Evolutionary conservation across 2,329 filamentous ascomycete species (phyloP).

Genomic region (Talaromyces sp.): DNA sequence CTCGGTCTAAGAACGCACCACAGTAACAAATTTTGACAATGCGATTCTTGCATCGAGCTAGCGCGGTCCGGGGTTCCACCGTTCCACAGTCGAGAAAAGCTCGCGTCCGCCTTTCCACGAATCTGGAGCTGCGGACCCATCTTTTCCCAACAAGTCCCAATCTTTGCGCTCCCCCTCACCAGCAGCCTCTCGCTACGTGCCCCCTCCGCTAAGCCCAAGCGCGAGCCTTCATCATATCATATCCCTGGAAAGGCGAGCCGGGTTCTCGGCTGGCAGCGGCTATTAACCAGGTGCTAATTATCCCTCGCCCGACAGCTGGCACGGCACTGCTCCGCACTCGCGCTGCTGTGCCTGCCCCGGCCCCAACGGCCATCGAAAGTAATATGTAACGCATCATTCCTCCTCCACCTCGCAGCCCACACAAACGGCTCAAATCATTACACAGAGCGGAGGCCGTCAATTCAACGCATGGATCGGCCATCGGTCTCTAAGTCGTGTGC

Average conservation of each 20-base stretch:
- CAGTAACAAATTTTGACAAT: background rate
- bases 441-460: background rate
- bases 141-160: background rate
- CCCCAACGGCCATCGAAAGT: background rate
- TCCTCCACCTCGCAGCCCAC: background rate
- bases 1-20: background rate
- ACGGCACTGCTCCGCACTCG: background rate
- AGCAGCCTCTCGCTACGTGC: background rate
- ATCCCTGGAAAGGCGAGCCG: background rate
- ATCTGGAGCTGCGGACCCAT: background rate
- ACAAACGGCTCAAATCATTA: background rate
- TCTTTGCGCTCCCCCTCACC: background rate
- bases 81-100: background rate
- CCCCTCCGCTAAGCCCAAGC: background rate
- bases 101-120: background rate
- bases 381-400: background rate
- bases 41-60: background rate
- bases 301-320: background rate
- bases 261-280: constrained; percentile 2
- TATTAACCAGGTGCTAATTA: background rate
- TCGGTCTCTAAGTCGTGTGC: background rate
- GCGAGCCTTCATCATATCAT: background rate
- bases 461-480: background rate
- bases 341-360: background rate
- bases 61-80: background rate